These are phyloP conservation scores for Salix caprea DNA, from an alignment of 345 rosid genomes.

Conservation along the genomic window DNA sequence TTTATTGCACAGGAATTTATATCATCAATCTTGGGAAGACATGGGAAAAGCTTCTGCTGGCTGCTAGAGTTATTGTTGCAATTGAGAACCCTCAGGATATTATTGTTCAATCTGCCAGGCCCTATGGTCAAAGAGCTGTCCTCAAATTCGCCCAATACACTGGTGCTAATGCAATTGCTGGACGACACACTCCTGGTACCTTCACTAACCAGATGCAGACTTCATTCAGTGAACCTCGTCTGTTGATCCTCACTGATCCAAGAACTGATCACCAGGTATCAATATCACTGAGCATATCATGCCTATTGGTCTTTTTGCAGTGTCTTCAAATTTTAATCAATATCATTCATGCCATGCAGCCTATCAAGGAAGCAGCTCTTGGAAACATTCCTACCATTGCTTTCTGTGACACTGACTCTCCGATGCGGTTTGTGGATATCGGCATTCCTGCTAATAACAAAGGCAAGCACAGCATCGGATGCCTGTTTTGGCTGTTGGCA, in stretches of 20 bases:
- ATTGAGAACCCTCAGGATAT: conserved; percentile 90
- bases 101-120: conserved; percentile 95
- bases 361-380: conserved; percentile 92
- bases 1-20: conserved; percentile 54
- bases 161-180: conserved; percentile 96
- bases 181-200: conserved; percentile 98
- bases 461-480: conserved; percentile 95
- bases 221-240: conserved; percentile 83
- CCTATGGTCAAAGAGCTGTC: conserved; percentile 96
- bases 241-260: conserved; percentile 89
- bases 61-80: conserved; percentile 79
- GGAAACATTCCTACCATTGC: conserved; percentile 96
- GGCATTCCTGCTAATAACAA: conserved; percentile 97
- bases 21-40: conserved; percentile 88
- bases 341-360: conserved; percentile 40
- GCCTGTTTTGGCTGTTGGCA: conserved; percentile 90
- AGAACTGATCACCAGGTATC: conserved; percentile 93
- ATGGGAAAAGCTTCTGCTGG: conserved; percentile 88
- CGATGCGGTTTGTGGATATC: conserved; percentile 84
- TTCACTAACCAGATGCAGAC: conserved; percentile 94
- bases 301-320: neutral
- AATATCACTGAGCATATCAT: neutral
- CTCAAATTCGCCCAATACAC: conserved; percentile 89
- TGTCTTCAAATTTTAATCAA: neutral
- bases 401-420: conserved; percentile 94